Evolutionary conservation across 1,284 basidiomycete genomes (phyloP).

Genomic region (Wallemia ichthyophaga): DNA sequence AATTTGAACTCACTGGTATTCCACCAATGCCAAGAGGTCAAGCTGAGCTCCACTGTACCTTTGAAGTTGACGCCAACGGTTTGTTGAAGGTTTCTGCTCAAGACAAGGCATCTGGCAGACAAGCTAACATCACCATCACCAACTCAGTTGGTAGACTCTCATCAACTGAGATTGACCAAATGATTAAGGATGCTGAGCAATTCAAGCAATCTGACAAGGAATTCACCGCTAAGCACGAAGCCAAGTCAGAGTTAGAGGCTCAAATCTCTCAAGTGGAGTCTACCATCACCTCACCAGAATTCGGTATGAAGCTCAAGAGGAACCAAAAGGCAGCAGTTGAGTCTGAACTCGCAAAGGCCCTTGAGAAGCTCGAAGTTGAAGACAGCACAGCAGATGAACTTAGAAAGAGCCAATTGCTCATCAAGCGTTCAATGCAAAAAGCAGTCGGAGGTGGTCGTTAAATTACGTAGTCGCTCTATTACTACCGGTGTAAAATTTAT

Average conservation of each 20-base stretch:
- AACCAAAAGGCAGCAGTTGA: constrained; percentile 76
- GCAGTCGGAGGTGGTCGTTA: constrained; percentile 17
- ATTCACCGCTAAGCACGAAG: constrained; percentile 80
- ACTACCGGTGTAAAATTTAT: not conserved
- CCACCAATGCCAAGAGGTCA: constrained; percentile 88
- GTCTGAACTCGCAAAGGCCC: constrained; percentile 74
- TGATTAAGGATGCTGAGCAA: constrained; percentile 93
- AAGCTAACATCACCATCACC: constrained; percentile 71
- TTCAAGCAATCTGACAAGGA: constrained; percentile 91
- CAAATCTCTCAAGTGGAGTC: constrained; percentile 82
- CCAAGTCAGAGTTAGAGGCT: constrained; percentile 80
- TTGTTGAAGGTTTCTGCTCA: constrained; percentile 77
- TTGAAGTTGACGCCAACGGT: constrained; percentile 93
- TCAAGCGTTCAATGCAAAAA: constrained; percentile 88
- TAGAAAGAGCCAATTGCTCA: constrained; percentile 64
- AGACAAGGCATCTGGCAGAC: constrained; percentile 81
- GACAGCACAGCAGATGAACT: constrained; percentile 70
- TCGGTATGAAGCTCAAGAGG: constrained; percentile 87
- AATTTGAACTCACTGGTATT: constrained; percentile 90
- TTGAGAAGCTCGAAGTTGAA: constrained; percentile 89
- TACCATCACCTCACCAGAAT: constrained; percentile 75
- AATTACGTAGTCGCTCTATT: not conserved
- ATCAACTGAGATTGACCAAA: constrained; percentile 76
- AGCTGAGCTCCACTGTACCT: constrained; percentile 56
- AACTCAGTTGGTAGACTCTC: constrained; percentile 90